These are phyloP conservation scores for Pulveroboletus frians DNA, from an alignment of 768 basidiomycete species.

Conservation along the genomic window DNA sequence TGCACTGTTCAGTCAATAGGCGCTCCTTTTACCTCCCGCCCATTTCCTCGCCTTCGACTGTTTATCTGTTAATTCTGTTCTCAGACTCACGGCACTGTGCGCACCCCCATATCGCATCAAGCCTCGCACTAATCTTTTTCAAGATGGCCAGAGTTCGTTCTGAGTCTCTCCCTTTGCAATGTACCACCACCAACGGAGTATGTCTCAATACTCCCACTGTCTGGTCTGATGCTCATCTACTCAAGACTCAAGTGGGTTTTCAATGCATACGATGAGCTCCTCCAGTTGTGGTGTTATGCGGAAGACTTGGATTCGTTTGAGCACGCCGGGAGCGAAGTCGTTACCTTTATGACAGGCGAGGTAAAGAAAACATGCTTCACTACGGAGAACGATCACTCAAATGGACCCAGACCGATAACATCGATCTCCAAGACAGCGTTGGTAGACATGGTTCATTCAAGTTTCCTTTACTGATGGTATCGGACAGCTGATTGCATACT, in stretches of 20 bases:
- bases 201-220: constrained; percentile 20
- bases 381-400: constrained; percentile 1
- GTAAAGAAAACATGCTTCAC: constrained; percentile 36
- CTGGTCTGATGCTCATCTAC: constrained; percentile 1
- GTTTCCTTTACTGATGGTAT: constrained; percentile 7
- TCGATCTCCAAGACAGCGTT: constrained; percentile 64
- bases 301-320: constrained; percentile 65
- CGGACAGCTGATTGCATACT: constrained; percentile 57
- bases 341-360: constrained; percentile 50
- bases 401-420: constrained; percentile 26
- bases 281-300: constrained; percentile 59
- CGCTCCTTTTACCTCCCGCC: constrained; percentile 57
- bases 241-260: constrained; percentile 54
- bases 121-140: constrained; percentile 6
- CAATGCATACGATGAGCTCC: constrained; percentile 58
- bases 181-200: constrained; percentile 65
- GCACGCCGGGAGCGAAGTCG: constrained; percentile 55
- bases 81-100: constrained; percentile 63
- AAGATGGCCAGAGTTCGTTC: constrained; percentile 69
- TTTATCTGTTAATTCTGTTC: constrained; percentile 49
- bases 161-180: constrained; percentile 65
- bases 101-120: constrained; percentile 24
- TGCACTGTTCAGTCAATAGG: constrained; percentile 30
- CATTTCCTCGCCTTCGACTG: constrained; percentile 71
- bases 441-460: constrained; percentile 17